These are phyloP conservation scores for Symbiodinium natans DNA, from an alignment of 73 alveolate species.

Conservation along the genomic window DNA sequence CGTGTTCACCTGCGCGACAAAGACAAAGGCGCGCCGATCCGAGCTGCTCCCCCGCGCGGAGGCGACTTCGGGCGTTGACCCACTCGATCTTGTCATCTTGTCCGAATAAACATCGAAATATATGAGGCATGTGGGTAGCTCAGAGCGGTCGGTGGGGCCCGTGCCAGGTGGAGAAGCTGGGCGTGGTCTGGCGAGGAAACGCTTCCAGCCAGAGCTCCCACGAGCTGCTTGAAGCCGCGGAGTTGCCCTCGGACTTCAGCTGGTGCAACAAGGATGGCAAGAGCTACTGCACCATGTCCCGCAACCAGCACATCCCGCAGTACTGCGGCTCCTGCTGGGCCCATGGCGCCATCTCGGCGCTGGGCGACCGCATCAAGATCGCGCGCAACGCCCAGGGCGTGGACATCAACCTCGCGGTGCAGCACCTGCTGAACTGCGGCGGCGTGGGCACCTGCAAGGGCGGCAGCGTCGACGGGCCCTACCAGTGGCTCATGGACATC, in stretches of 20 bases:
- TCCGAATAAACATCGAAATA: neutral
- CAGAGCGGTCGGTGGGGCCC: neutral
- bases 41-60: conserved; percentile 82
- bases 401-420: conserved; percentile 95
- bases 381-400: conserved; percentile 97
- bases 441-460: conserved; percentile 94
- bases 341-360: conserved; percentile 97
- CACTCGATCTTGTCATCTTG: neutral
- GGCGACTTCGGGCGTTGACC: neutral
- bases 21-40: neutral
- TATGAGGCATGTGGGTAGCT: neutral
- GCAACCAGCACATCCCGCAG: conserved; percentile 98
- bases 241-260: conserved; percentile 77
- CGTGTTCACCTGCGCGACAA: conserved; percentile 72
- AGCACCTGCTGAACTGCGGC: conserved; percentile 92
- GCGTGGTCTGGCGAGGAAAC: conserved; percentile 91
- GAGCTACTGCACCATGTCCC: conserved; percentile 97
- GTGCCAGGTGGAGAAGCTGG: conserved; percentile 65
- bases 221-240: conserved; percentile 27
- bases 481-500: conserved; percentile 64
- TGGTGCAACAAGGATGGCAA: conserved; percentile 94
- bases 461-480: conserved; percentile 91
- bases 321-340: conserved; percentile 99
- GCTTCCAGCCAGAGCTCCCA: conserved; percentile 67
- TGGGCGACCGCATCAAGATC: conserved; percentile 98